phyloP scores from a whole-genome alignment of 2,329 filamentous ascomycete genomes.

The Graphilbum fragrans region DNA sequence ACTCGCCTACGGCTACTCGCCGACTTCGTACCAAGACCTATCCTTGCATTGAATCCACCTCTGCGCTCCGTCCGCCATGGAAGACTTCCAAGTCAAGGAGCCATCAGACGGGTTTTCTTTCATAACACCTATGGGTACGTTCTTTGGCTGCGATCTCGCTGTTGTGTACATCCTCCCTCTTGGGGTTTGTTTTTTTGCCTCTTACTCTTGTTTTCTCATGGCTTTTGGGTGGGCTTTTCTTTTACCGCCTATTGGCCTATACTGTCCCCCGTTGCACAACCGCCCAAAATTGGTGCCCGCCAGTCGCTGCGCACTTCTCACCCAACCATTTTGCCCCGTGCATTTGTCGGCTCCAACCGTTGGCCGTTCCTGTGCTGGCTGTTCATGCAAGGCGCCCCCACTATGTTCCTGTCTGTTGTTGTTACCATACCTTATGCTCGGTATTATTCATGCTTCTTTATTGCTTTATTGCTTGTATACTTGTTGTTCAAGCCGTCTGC shows the following conservation, averaged over 20 bases:
- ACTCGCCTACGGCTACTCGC: too few relatives aligned
- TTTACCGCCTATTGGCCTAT: conserved; percentile 47
- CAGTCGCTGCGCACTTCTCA: neutral
- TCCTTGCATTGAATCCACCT: too few relatives aligned
- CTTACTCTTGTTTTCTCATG: neutral
- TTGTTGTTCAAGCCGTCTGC: too few relatives aligned
- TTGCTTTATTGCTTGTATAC: neutral
- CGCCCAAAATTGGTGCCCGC: neutral
- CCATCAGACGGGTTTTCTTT: conserved; percentile 34
- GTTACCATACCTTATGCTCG: too few relatives aligned
- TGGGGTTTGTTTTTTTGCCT: neutral
- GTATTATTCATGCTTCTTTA: too few relatives aligned
- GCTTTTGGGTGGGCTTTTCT: conserved; percentile 20
- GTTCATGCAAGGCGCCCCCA: neutral
- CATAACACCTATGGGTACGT: conserved; percentile 45
- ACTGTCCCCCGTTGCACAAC: too few relatives aligned
- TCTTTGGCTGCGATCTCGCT: too few relatives aligned
- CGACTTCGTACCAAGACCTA: too few relatives aligned
- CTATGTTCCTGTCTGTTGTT: neutral
- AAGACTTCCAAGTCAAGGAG: conserved; percentile 29
- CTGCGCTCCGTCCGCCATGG: too few relatives aligned
- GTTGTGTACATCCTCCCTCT: too few relatives aligned
- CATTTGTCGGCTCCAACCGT: conserved; percentile 25
- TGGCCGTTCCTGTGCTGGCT: conserved; percentile 12
- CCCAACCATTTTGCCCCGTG: conserved; percentile 20